Evolutionary conservation across 2,329 filamentous ascomycete genomes (phyloP).

Genomic region (Penicillium sp.): DNA sequence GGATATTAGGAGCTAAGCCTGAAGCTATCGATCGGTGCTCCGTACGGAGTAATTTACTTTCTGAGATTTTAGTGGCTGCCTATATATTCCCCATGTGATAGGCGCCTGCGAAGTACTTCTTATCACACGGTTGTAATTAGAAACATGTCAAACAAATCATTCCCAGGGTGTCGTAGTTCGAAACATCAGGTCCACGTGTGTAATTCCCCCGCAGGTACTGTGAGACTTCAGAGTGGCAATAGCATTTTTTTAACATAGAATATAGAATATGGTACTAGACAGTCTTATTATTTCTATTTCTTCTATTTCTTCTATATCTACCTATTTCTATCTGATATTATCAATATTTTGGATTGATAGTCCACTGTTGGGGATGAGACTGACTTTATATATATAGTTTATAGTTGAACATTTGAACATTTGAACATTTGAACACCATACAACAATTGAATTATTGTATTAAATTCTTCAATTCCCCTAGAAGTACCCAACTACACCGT

Average conservation of each 20-base stretch:
- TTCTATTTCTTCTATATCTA: too few relatives aligned
- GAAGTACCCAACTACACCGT: neutral
- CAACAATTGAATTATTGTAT: neutral
- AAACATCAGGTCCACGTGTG: neutral
- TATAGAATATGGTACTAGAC: too few relatives aligned
- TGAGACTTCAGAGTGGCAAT: neutral
- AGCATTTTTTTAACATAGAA: neutral
- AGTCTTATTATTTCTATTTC: neutral
- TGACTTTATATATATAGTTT: neutral
- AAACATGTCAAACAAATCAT: too few relatives aligned
- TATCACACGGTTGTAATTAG: too few relatives aligned
- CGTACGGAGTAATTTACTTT: neutral
- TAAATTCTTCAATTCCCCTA: neutral
- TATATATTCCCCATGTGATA: neutral
- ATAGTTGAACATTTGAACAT: neutral
- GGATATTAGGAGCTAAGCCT: constrained; percentile 3
- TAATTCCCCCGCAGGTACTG: neutral
- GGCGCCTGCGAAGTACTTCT: neutral
- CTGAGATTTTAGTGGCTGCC: neutral
- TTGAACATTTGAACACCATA: neutral
- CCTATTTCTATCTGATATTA: neutral
- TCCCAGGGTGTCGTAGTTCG: too few relatives aligned
- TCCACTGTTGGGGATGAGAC: too few relatives aligned
- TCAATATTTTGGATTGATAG: neutral
- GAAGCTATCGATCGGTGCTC: neutral